Evolutionary conservation across 2,329 filamentous ascomycete species (phyloP), one percentile per base, ranked within the genome.

Genomic region (Trichoderma harzianum): DNA sequence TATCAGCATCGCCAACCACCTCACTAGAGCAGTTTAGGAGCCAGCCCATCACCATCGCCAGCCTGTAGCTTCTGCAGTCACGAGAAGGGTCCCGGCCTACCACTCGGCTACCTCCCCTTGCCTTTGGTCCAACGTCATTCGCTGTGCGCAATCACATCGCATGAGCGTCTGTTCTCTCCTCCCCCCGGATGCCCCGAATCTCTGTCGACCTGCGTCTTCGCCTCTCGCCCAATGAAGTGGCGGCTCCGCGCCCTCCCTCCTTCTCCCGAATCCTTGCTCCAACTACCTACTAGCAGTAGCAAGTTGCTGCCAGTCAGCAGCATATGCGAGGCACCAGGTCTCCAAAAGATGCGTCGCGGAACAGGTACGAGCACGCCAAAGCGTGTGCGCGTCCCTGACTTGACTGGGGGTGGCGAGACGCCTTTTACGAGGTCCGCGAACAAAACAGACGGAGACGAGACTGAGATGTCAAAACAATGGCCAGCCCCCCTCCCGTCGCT

Each of bases 311-410:
- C 67, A 70, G 47, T 55, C 30, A 47, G 57, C 28, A 57, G 68
- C 68, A 63, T 68, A 68, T 72, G 70, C 70, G 63, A 72, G 70
- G 70, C 70, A 72, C 70, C 64, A 36, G 34, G 70, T 71, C 69
- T 47, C 69, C 53, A 30, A 18, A 67, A 51, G 39, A 60, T 67
- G 69, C 69, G 63, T 67, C 60, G 36, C 63, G 63, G 32, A 34
- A 47, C 61, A 64, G 61, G 60, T 26, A 68, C 65, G 26, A 43
- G 65, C 34, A 32, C 65, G 55, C 55, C 66, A 51, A 51, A 34
- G 55, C 28, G 21, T 51, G 64, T 21, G 62, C 65, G 36, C 26
- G 65, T 47, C 36, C 26, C 53, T 60, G 65, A 58, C 65, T 57
- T 21, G 47, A 30, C 21, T 51, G 61, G 61, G 24, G 58, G 43